Conservation (phyloP, 176 grass and related monocot genomes). For the Neostapfia colusana region DNA sequence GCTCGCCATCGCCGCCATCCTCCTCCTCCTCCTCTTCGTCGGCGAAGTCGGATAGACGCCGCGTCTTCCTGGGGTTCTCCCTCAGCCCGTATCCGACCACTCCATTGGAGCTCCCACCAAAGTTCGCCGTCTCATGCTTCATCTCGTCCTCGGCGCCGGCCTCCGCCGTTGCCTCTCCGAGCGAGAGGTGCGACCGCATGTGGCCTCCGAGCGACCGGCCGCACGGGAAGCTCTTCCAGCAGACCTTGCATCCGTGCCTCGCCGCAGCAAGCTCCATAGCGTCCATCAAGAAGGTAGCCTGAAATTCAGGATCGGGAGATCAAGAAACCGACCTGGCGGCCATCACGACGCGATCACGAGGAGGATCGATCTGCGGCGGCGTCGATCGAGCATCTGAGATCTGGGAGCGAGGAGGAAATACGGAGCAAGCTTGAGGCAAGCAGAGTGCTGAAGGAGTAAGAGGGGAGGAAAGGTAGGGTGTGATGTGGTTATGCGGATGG, state of each 20-base stretch:
- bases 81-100: constrained; percentile 53
- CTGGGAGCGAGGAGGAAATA: not conserved
- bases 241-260: constrained; percentile 59
- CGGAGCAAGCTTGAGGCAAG: constrained; percentile 29
- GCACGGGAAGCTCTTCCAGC: constrained; percentile 53
- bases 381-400: constrained; percentile 33
- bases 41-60: constrained; percentile 50
- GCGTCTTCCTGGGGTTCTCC: constrained; percentile 88
- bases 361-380: constrained; percentile 40
- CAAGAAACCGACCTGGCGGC: constrained; percentile 7
- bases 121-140: not conserved
- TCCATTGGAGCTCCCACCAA: constrained; percentile 12
- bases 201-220: constrained; percentile 66
- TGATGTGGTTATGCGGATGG: constrained; percentile 51
- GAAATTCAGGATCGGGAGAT: constrained; percentile 8
- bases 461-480: constrained; percentile 52
- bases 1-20: constrained; percentile 3
- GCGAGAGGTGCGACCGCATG: constrained; percentile 66
- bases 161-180: constrained; percentile 31
- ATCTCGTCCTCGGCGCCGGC: constrained; percentile 3
- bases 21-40: not conserved
- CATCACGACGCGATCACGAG: constrained; percentile 1
- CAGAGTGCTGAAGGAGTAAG: constrained; percentile 48
- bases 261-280: constrained; percentile 27
- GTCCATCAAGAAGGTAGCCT: not conserved